Conservation (phyloP, 2,329 filamentous ascomycete genomes). For the Ceratocystis diversiconidia region DNA sequence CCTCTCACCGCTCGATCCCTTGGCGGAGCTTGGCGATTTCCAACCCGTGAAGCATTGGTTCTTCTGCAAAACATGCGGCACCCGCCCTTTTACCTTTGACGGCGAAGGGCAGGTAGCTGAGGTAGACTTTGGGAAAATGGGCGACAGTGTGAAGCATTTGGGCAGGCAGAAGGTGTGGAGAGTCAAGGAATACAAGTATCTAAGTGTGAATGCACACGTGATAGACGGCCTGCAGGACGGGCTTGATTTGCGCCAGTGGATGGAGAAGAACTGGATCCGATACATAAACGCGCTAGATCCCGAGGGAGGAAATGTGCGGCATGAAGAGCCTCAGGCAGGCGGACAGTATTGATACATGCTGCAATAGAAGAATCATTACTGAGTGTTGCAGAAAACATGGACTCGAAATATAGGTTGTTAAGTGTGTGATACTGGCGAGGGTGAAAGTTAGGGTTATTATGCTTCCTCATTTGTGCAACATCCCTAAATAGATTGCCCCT, state of each 20-base stretch:
- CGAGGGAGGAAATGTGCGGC: constrained; percentile 10
- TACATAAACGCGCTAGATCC: constrained; percentile 19
- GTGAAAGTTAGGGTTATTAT: not conserved
- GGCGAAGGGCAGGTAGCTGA: constrained; percentile 11
- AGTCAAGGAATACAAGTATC: constrained; percentile 12
- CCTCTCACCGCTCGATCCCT: constrained; percentile 28
- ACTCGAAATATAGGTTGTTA: not conserved
- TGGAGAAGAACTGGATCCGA: constrained; percentile 18
- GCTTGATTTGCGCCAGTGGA: constrained; percentile 19
- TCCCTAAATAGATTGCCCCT: not conserved
- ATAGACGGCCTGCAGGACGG: constrained; percentile 17
- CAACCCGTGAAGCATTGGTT: constrained; percentile 24
- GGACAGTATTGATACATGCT: constrained; percentile 17
- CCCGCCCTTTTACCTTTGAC: constrained; percentile 27
- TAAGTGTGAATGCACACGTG: constrained; percentile 17
- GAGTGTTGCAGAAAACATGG: not conserved
- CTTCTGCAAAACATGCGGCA: constrained; percentile 26
- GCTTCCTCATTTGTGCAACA: not conserved
- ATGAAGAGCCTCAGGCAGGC: constrained; percentile 18
- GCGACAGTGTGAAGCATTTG: constrained; percentile 7
- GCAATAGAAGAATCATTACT: not conserved
- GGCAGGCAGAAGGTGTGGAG: constrained; percentile 14
- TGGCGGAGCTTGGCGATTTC: constrained; percentile 29
- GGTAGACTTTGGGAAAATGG: constrained; percentile 14
- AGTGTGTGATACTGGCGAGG: not conserved